Conservation (phyloP, 169 alveolate genomes). For the Cystoisospora suis region DNA sequence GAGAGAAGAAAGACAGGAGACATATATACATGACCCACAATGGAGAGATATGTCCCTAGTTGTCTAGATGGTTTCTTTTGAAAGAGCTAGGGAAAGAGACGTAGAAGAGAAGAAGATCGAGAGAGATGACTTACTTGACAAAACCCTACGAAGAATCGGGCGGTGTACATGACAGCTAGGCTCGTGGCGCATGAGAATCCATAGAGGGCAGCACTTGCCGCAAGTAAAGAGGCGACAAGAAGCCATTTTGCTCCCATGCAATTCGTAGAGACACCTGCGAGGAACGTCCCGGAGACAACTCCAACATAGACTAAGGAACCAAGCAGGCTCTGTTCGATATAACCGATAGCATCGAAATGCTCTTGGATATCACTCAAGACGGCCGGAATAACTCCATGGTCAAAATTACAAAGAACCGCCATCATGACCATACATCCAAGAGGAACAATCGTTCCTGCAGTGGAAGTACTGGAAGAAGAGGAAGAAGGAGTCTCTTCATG, state of each 20-base stretch:
- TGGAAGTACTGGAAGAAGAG: not conserved
- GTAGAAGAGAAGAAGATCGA: not conserved
- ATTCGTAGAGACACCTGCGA: conserved; percentile 72
- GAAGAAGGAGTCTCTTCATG: not conserved
- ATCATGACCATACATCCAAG: conserved; percentile 17
- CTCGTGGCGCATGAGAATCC: conserved; percentile 75
- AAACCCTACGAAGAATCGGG: conserved; percentile 88
- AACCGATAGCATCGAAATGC: conserved; percentile 67
- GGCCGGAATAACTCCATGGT: conserved; percentile 78
- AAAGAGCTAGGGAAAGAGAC: too few relatives aligned
- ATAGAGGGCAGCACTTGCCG: conserved; percentile 69
- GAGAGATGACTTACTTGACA: conserved; percentile 14
- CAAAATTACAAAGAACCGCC: conserved; percentile 69
- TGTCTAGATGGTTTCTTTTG: too few relatives aligned
- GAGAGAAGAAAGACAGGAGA: too few relatives aligned
- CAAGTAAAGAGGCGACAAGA: conserved; percentile 68
- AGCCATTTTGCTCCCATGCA: conserved; percentile 71
- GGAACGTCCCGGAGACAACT: conserved; percentile 75
- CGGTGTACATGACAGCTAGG: conserved; percentile 76
- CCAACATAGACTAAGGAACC: conserved; percentile 84
- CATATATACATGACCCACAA: too few relatives aligned
- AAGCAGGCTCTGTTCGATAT: conserved; percentile 72
- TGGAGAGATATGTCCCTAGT: too few relatives aligned
- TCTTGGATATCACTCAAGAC: conserved; percentile 72
- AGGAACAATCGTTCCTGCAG: not conserved